Base-by-base conservation (phyloP, 2,329 filamentous ascomycete species). In the Alternaria hordeiaustralica region DNA sequence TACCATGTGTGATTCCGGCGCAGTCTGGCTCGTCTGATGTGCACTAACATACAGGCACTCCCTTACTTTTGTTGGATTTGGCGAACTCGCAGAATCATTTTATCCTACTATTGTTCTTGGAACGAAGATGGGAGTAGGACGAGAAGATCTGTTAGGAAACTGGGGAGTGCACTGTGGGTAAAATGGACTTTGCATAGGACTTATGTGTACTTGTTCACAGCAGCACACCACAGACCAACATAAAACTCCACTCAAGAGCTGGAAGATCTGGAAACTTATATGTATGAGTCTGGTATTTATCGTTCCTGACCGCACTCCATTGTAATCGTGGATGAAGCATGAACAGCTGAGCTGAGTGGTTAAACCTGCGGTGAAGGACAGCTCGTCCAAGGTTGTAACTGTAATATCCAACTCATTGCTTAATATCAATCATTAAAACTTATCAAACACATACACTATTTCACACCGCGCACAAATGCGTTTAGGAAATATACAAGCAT, bases 381-480 rank as follows among this genome's bases (percentile, higher is more conserved):
- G 4, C 33, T 36, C 6, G 13, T n/a, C 15, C 13, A 36, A n/a
- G 33, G 6, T n/a, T 9, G 33, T 9, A 9, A 9, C 13, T 36
- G 33, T n/a, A 36, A 15, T 6, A 33, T 36, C 13, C 13, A 15
- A 15, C 30, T 36, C 13, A 15, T 15, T 15, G 13, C 30, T 15
- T 15, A 9, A 15, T 36, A 8, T 1, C 7, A 36, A 36, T 15
- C 15, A 36, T 0, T 3, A 15, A 4, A 8, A 36, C 13, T 15
- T 36, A 36, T 36, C 0, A 8, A 15, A 36, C 4, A 15, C 13
- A 9, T 9, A 5, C 8, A 36, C 0, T 36, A 4, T 9, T 36
- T 0, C 6, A 36, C 5, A 36, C 3, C 5, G 7, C 5, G 13
- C 0, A 15, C 0, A 4, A 36, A 8, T 4, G 2, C 9, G 3